These are phyloP conservation scores for Cyclotella sp. DNA, from an alignment of 108 stramenopile species.

Conservation along the genomic window DNA sequence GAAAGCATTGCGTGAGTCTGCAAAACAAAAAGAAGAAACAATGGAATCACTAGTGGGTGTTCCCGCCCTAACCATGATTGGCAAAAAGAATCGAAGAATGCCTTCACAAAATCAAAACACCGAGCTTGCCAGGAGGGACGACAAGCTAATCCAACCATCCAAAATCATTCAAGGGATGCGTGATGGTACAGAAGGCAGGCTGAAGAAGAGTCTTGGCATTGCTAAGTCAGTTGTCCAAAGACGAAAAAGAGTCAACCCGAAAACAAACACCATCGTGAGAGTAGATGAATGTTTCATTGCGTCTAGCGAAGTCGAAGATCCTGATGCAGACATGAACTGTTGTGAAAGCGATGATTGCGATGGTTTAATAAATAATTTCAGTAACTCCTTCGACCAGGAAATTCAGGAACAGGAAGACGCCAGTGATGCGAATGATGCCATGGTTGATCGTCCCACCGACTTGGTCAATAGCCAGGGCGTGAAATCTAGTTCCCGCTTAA, in stretches of 20 bases:
- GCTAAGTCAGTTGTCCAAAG: conserved; percentile 12
- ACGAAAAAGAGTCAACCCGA: neutral
- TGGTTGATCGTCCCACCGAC: neutral
- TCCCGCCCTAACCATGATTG: conserved; percentile 27
- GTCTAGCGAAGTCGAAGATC: neutral
- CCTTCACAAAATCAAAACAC: neutral
- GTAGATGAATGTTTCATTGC: neutral
- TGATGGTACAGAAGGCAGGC: neutral
- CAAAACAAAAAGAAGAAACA: conserved; percentile 54
- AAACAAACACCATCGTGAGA: neutral
- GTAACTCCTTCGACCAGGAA: neutral
- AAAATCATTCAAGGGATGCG: conserved; percentile 14
- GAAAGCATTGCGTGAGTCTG: conserved; percentile 45
- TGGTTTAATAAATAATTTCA: neutral
- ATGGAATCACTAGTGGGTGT: conserved; percentile 24
- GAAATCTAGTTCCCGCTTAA: neutral
- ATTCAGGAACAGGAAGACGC: neutral
- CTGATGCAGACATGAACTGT: neutral
- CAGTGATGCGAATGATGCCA: neutral
- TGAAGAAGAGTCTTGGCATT: conserved; percentile 19
- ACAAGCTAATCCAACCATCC: conserved; percentile 2
- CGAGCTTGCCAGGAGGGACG: conserved; percentile 8
- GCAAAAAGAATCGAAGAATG: conserved; percentile 25
- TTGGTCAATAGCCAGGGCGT: neutral
- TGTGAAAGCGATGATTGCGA: neutral